Conservation (phyloP, 2,329 filamentous ascomycete genomes). For the Amylocarpus encephaloides region DNA sequence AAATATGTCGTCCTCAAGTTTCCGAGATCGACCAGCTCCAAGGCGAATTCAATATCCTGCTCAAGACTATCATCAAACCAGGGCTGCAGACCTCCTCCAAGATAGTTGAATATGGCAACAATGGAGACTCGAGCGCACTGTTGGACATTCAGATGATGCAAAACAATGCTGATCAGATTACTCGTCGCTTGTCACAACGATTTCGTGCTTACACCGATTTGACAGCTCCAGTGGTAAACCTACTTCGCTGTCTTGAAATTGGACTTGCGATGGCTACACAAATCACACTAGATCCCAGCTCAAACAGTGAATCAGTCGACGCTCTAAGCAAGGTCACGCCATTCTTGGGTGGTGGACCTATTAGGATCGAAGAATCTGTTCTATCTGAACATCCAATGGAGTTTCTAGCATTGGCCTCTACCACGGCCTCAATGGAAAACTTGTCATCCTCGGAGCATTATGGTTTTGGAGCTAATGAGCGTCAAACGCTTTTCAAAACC, state of each 20-base stretch:
- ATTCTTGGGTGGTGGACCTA: constrained; percentile 44
- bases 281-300: constrained; percentile 4
- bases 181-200: constrained; percentile 59
- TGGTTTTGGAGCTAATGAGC: constrained; percentile 35
- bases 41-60: constrained; percentile 72
- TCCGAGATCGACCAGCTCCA: constrained; percentile 69
- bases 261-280: constrained; percentile 57
- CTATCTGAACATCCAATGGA: constrained; percentile 35
- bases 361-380: constrained; percentile 10
- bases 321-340: constrained; percentile 43
- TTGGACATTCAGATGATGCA: constrained; percentile 38
- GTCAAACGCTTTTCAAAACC: constrained; percentile 54
- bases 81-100: constrained; percentile 12
- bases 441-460: constrained; percentile 25
- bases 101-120: constrained; percentile 15
- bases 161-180: constrained; percentile 60
- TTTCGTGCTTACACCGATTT: constrained; percentile 84
- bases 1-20: constrained; percentile 63
- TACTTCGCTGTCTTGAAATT: constrained; percentile 72
- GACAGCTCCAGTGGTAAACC: constrained; percentile 67
- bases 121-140: constrained; percentile 36
- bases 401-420: constrained; percentile 44
- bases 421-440: constrained; percentile 43
- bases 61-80: constrained; percentile 40
- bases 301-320: constrained; percentile 9